Conservation (phyloP, 352 stramenopile genomes). For the Blastocystis sp. region DNA sequence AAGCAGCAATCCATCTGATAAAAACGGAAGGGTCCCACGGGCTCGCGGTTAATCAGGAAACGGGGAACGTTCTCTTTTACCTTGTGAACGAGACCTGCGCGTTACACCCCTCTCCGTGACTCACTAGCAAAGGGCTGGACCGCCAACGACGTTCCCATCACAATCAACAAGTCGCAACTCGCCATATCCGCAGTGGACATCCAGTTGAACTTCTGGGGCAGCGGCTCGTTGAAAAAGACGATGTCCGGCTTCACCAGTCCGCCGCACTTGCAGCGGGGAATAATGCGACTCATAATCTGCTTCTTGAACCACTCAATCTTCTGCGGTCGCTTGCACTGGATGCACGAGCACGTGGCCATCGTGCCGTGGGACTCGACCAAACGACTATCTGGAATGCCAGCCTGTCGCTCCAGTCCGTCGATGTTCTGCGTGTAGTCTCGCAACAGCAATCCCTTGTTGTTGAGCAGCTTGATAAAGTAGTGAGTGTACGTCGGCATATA, state of each 20-base stretch:
- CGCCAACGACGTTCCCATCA: constrained; percentile 95
- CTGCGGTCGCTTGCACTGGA: constrained; percentile 80
- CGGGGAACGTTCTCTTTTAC: constrained; percentile 83
- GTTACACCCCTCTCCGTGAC: neutral
- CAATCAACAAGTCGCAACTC: constrained; percentile 90
- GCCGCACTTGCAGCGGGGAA: constrained; percentile 80
- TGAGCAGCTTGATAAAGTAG: constrained; percentile 88
- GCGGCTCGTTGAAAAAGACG: constrained; percentile 93
- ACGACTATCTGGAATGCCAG: constrained; percentile 83
- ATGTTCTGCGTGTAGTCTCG: constrained; percentile 97
- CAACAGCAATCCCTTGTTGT: constrained; percentile 88
- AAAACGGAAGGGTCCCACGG: constrained; percentile 77
- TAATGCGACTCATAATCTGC: constrained; percentile 70
- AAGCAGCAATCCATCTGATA: constrained; percentile 79
- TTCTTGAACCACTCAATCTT: constrained; percentile 74
- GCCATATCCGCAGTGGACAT: constrained; percentile 81
- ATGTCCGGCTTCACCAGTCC: constrained; percentile 95
- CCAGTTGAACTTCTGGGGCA: constrained; percentile 86
- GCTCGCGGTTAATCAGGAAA: constrained; percentile 87
- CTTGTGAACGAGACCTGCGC: constrained; percentile 81
- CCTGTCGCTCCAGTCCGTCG: constrained; percentile 89
- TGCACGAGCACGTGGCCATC: constrained; percentile 87
- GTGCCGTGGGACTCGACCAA: constrained; percentile 92
- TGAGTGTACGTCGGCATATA: constrained; percentile 89
- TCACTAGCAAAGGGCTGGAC: constrained; percentile 89